Evolutionary conservation across 2,329 filamentous ascomycete genomes (phyloP), one percentile per base, ranked within the genome.

Genomic region (Aspergillus aculeatus): DNA sequence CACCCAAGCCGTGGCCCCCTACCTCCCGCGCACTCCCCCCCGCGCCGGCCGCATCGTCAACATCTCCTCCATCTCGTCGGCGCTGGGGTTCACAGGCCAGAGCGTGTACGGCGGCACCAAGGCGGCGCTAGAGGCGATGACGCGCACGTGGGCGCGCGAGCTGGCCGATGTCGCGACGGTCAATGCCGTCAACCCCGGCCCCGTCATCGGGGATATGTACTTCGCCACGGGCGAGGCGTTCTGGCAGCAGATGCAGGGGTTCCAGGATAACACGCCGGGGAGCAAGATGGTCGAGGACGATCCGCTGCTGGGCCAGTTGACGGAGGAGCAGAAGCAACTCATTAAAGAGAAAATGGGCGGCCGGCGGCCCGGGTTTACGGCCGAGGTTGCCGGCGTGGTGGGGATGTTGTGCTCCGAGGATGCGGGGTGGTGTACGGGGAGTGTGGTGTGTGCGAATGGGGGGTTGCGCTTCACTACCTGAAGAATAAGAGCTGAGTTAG

Each of bases 401-500:
- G 89, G 84, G 2, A 92, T 93, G 89, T 76, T 93, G 23, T 91
- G 89, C 71, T 83, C 84, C 5, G 80, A 82, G 5, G 91, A 94
- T 71, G 83, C 84, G n/a, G 83, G 80, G 7, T 94, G 90, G 90
- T 88, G 86, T 69, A 95, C 90, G 0, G 91, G 91, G 1, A 89
- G 88, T 73, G 88, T 92, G 24, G 84, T 95, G 4, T 90, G 88
- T 77, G 89, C 90, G 7, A 94, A 94, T 71, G 91, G 91, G 1
- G 91, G 91, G 6, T 87, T 92, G 85, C 82, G 31, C 19, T 55
- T 55, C 32, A 47, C 38, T 3, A 31, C 41, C 2, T 54, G 26
- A 2, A 29, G 7, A 9, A 29, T 26, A 1, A 0, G 1, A 26
- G 7, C 7, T 26, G 24, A 5, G 24, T 26, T 26, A 26, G 5